These are phyloP conservation scores for Balamuthia mandrillaris DNA, from an alignment of 208 protist genomes.

Conservation along the genomic window DNA sequence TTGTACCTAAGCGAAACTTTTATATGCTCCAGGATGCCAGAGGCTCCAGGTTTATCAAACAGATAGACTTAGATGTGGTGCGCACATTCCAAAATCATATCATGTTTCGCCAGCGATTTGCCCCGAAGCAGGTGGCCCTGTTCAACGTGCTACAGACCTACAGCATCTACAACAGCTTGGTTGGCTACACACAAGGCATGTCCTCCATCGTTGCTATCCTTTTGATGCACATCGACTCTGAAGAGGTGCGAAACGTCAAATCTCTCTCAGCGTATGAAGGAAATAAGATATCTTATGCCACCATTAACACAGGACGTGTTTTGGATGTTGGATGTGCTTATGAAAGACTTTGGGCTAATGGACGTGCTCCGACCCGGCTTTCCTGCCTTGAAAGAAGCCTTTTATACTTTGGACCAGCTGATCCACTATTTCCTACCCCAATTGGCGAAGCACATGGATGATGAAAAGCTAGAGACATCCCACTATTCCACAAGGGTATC, in stretches of 20 bases:
- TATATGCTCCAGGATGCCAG: neutral
- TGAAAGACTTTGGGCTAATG: neutral
- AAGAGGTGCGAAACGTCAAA: neutral
- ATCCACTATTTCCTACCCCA: neutral
- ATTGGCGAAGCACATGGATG: neutral
- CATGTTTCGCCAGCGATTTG: slow-evolving; percentile 23
- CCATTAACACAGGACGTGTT: neutral
- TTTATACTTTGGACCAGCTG: slow-evolving; percentile 7
- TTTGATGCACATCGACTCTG: slow-evolving; percentile 20
- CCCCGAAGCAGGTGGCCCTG: slow-evolving; percentile 8
- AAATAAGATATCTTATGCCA: neutral
- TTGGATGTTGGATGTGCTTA: slow-evolving; percentile 25
- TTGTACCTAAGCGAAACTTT: neutral
- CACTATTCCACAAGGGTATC: slow-evolving; percentile 1
- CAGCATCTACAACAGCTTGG: neutral
- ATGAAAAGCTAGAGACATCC: neutral
- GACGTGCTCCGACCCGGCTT: neutral
- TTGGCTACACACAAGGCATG: slow-evolving; percentile 25
- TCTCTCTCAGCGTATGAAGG: neutral
- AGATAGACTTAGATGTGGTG: slow-evolving; percentile 20
- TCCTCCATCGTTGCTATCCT: neutral
- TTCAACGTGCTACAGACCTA: slow-evolving; percentile 22
- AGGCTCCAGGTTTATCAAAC: slow-evolving; percentile 32
- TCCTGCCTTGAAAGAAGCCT: slow-evolving; percentile 1
- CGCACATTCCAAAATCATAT: neutral